These are phyloP conservation scores for Ogataea trehalophila DNA, from an alignment of 805 yeast genomes.

Conservation along the genomic window DNA sequence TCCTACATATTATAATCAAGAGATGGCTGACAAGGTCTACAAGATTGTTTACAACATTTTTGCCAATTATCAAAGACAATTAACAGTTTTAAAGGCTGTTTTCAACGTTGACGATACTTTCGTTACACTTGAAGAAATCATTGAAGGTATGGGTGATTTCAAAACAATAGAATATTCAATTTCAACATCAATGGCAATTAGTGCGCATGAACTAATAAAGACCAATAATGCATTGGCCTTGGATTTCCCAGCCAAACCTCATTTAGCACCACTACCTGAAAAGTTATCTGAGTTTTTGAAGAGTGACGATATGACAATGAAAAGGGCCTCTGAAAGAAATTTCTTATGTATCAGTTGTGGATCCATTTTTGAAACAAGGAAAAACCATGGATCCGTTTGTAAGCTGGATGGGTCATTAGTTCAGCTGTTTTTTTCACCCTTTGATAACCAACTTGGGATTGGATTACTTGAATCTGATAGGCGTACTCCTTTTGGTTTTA, in stretches of 20 bases:
- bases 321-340: constrained; percentile 13
- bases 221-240: constrained; percentile 31
- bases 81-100: constrained; percentile 27
- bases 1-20: constrained; percentile 27
- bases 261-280: constrained; percentile 19
- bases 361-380: constrained; percentile 8
- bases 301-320: constrained; percentile 38
- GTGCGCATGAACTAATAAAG: constrained; percentile 3
- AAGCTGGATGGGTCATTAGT: constrained; percentile 17
- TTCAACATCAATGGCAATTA: constrained; percentile 10
- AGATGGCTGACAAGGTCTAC: constrained; percentile 35
- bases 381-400: constrained; percentile 17
- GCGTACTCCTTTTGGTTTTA: constrained; percentile 1
- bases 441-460: constrained; percentile 2
- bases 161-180: constrained; percentile 17
- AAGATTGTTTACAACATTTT: constrained; percentile 31
- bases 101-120: constrained; percentile 23
- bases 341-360: constrained; percentile 27
- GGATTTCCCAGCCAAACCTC: constrained; percentile 25
- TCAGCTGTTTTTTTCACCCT: constrained; percentile 25
- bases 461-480: constrained; percentile 15
- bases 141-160: constrained; percentile 8
- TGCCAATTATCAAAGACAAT: constrained; percentile 29
- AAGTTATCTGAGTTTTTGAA: constrained; percentile 41
- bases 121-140: constrained; percentile 21